A percentile compares a stretch with the other conserved stretches of the same genome.
Conservation (phyloP, 768 basidiomycete species). For the Ramaria sp. region DNA sequence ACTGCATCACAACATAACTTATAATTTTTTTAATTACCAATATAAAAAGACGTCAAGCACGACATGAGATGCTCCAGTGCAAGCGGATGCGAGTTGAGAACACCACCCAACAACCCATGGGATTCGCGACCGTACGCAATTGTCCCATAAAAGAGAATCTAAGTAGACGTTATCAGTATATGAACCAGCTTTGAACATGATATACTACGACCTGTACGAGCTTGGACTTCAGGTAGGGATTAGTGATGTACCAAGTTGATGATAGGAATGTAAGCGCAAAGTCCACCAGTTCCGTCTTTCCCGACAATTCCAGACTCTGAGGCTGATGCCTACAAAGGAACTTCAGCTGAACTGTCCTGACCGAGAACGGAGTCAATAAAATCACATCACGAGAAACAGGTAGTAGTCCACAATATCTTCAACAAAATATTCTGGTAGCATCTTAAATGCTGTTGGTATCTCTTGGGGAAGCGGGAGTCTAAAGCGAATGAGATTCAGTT, state of each 20-base stretch:
- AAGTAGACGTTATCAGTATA: not conserved
- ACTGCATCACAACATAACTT: slow-evolving; percentile 2
- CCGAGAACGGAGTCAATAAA: not conserved
- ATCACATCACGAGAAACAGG: slow-evolving; percentile 73
- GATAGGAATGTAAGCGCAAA: slow-evolving; percentile 87
- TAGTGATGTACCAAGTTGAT: slow-evolving; percentile 97
- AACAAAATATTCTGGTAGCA: slow-evolving; percentile 86
- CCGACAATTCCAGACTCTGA: slow-evolving; percentile 71
- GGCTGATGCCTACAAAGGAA: slow-evolving; percentile 43
- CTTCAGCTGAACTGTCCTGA: not conserved
- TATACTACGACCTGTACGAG: slow-evolving; percentile 67
- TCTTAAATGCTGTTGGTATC: slow-evolving; percentile 74
- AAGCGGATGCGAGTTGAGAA: slow-evolving; percentile 75
- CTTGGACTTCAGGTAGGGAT: slow-evolving; percentile 94
- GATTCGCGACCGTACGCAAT: slow-evolving; percentile 51
- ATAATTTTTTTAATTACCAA: slow-evolving; percentile 41
- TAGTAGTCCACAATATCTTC: slow-evolving; percentile 91
- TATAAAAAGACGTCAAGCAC: slow-evolving; percentile 88
- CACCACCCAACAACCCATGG: slow-evolving; percentile 65
- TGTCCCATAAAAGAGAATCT: slow-evolving; percentile 70
- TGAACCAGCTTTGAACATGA: not conserved
- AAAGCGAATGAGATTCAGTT: slow-evolving; percentile 5
- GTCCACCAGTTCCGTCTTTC: slow-evolving; percentile 76
- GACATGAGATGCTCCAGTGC: slow-evolving; percentile 86
- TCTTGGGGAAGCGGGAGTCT: slow-evolving; percentile 81